A percentile compares a stretch with the other conserved stretches of the same genome.
Evolutionary conservation across 2,329 filamentous ascomycete genomes (phyloP).

Genomic region (Aureobasidium zeae): DNA sequence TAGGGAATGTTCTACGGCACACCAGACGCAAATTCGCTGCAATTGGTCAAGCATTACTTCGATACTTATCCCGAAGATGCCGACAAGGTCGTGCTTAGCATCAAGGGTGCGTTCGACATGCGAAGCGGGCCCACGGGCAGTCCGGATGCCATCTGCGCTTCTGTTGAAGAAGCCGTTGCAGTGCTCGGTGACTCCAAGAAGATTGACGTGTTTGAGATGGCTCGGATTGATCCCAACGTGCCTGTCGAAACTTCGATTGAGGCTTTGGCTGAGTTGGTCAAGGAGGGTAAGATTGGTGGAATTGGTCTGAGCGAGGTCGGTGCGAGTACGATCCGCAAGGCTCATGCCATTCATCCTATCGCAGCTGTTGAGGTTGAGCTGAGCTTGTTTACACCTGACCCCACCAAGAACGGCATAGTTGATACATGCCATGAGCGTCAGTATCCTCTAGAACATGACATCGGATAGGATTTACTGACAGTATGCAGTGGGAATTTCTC

Average conservation of each 20-base stretch:
- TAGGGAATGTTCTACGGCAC: conserved; percentile 42
- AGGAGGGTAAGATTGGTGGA: conserved; percentile 35
- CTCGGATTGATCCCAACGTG: conserved; percentile 34
- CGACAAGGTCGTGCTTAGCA: conserved; percentile 41
- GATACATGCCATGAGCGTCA: conserved; percentile 48
- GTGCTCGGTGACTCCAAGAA: conserved; percentile 40
- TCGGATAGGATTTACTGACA: too few relatives aligned
- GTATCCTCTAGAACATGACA: too few relatives aligned
- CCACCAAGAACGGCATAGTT: conserved; percentile 50
- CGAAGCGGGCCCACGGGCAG: conserved; percentile 27
- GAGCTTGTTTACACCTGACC: conserved; percentile 47
- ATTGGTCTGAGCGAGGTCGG: conserved; percentile 39
- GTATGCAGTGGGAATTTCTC: conserved; percentile 58
- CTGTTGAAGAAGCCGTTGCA: conserved; percentile 38
- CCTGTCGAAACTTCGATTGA: conserved; percentile 39
- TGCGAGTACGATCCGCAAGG: conserved; percentile 39
- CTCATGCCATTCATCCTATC: conserved; percentile 46
- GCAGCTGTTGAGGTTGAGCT: conserved; percentile 53
- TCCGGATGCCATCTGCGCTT: too few relatives aligned
- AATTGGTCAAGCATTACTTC: conserved; percentile 44
- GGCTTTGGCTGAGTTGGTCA: conserved; percentile 32
- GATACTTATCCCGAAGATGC: conserved; percentile 43
- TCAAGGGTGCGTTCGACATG: conserved; percentile 41
- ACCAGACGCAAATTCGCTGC: conserved; percentile 38
- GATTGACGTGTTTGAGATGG: conserved; percentile 41